Base-by-base conservation (phyloP, 129 eudicot genomes). In the Artemisia argyi region DNA sequence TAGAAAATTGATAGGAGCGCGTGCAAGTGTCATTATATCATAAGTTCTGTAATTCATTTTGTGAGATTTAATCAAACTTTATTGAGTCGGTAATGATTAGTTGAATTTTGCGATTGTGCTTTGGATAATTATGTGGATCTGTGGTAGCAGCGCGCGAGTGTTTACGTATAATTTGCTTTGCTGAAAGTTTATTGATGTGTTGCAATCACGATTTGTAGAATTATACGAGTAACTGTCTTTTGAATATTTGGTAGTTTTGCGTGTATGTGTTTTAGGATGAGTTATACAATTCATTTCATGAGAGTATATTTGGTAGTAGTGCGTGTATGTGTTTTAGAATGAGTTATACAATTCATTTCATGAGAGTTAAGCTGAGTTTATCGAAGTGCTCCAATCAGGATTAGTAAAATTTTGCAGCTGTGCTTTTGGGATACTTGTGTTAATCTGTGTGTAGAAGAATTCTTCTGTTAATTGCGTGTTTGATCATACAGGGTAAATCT, bases 381-480 rank as follows among this genome's bases (percentile, higher is more conserved):
- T 51, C 5, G 5, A 51, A n/a, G 18, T 51, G 18, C 17, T 51
- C 16, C 7, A 13, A 51, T 15, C 8, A 51, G 56, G 56, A 51
- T 51, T 51, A 51, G 56, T 11, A 11, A n/a, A 11, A 1, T 10
- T 11, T 49, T 51, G 56, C 5, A 15, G 15, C 2, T 51, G 56
- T 16, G 56, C 17, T 51, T 51, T 51, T 51, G 6, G 26, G 56
- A 20, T 39, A 50, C 61, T 50, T 54, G 77, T 16, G 73, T 17
- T 71, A n/a, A n/a, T n/a, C n/a, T n/a, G n/a, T n/a, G n/a, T n/a
- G n/a, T n/a, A n/a, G n/a, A n/a, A n/a, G n/a, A n/a, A n/a, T n/a
- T n/a, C 61, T 50, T 54, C 72, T 16, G 73, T 17, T 71, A 46
- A 78, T 47, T 44, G 26, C 52, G 20, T 54, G 67, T 71, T 76